These are phyloP conservation scores for Citrullus colocynthis DNA, from an alignment of 306 rosid species.

Conservation along the genomic window DNA sequence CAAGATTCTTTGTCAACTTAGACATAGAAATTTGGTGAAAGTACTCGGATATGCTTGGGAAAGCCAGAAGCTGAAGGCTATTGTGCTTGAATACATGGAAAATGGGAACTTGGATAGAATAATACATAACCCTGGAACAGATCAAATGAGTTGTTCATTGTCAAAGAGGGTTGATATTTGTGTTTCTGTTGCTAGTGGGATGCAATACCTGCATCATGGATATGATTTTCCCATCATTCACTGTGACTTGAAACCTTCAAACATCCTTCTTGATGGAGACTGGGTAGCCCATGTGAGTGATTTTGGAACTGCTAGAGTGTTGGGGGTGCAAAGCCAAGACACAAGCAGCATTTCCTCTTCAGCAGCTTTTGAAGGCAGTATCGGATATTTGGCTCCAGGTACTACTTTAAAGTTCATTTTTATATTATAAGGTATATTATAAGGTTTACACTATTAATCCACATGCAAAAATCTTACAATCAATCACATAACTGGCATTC, in stretches of 20 bases:
- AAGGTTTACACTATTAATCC: not conserved
- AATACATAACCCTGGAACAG: constrained; percentile 31
- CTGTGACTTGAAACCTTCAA: constrained; percentile 85
- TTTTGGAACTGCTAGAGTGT: constrained; percentile 80
- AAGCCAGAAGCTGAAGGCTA: constrained; percentile 61
- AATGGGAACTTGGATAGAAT: constrained; percentile 67
- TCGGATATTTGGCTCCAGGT: constrained; percentile 94
- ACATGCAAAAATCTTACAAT: not conserved
- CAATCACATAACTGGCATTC: not conserved
- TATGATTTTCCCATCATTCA: constrained; percentile 67
- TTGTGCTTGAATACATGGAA: constrained; percentile 71
- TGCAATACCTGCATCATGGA: constrained; percentile 77
- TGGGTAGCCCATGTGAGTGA: constrained; percentile 88
- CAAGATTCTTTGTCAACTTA: constrained; percentile 54
- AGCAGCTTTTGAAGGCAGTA: constrained; percentile 56
- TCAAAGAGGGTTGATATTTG: constrained; percentile 36
- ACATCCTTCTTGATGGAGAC: constrained; percentile 56
- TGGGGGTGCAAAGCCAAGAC: constrained; percentile 60
- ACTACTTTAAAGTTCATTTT: constrained; percentile 3
- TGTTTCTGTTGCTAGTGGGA: constrained; percentile 52
- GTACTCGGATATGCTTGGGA: constrained; percentile 85
- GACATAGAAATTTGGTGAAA: constrained; percentile 81
- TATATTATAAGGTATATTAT: not conserved
- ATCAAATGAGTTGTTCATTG: constrained; percentile 46
- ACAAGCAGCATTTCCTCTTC: constrained; percentile 45